Evolutionary conservation across 129 eudicot species (phyloP), one percentile per base, ranked within the genome.

Genomic region (Erigeron canadensis): DNA sequence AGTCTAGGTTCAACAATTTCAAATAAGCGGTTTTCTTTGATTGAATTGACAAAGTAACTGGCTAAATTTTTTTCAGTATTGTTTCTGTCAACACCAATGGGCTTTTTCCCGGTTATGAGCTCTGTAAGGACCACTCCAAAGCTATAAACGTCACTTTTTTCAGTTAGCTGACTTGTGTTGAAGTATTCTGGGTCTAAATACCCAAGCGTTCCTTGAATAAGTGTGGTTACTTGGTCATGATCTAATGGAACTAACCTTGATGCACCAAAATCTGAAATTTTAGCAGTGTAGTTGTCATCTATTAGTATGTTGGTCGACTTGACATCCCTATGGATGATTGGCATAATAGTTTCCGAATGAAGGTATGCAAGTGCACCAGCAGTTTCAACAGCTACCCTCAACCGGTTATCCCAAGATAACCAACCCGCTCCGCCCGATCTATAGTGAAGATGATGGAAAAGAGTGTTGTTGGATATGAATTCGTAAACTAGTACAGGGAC

Each of bases 91-190:
- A 22, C 63, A 47, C 69, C 70, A 10, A 87, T 37, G 0, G 88
- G 82, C 19, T 11, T 57, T 71, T n/a, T 42, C 21, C 75, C 75
- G 1, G 65, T 55, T 60, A 71, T 40, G 66, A 55, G 65, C 12
- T 71, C 75, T 2, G 65, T 65, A 41, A 71, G 75, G 45, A 81
- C 76, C 5, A 81, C 82, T 0, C 86, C 86, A 51, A 81, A 81
- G 42, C 82, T 77, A 12, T 77, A 81, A n/a, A 77, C 85, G 12
- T 77, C 81, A 19, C 81, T 77, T 39, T 69, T 77, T n/a, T 69
- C 62, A 2, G 81, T 77, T 6, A 77, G 16, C 21, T 44, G 42
- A 55, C 71, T 66, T 19, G 71, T 66, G 10, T 66, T 39, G 10
- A 19, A 66, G 54, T 62, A 56, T 71, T 53, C 44, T 46, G 47